Conservation (phyloP, 257 asterid species). For the Cynanchum wilfordii region DNA sequence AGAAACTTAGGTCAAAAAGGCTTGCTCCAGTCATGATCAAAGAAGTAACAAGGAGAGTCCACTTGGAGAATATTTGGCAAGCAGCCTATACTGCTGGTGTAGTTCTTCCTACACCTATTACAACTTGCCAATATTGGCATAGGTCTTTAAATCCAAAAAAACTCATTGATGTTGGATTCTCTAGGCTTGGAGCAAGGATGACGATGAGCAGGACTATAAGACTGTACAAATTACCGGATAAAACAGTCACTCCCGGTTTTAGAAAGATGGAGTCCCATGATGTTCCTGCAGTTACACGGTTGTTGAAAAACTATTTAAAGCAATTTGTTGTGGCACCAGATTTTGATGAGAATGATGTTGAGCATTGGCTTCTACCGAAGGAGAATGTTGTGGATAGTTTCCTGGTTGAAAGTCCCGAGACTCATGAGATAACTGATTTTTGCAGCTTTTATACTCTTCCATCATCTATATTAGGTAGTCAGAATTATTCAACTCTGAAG, state of each 20-base stretch:
- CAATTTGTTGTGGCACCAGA: conserved; percentile 40
- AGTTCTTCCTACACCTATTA: conserved; percentile 42
- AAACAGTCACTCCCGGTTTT: conserved; percentile 37
- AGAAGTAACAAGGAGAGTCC: conserved; percentile 50
- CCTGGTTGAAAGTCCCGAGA: conserved; percentile 42
- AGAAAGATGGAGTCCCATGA: conserved; percentile 46
- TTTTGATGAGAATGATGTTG: conserved; percentile 44
- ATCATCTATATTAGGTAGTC: conserved; percentile 38
- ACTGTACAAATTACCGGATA: conserved; percentile 34
- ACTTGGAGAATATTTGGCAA: conserved; percentile 52
- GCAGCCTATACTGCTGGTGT: conserved; percentile 54
- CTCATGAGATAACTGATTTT: conserved; percentile 40
- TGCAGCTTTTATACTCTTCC: conserved; percentile 50
- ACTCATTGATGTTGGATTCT: conserved; percentile 50
- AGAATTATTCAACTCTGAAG: conserved; percentile 31
- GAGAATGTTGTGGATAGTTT: conserved; percentile 48
- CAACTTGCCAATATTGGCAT: conserved; percentile 48
- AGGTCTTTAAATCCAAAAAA: conserved; percentile 47
- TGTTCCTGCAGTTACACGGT: conserved; percentile 41
- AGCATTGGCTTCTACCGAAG: conserved; percentile 51
- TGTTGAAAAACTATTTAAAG: conserved; percentile 32
- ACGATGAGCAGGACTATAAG: conserved; percentile 53
- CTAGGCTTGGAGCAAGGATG: conserved; percentile 50
- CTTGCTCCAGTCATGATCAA: conserved; percentile 56
- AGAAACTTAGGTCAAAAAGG: conserved; percentile 50